Conservation (phyloP, 805 yeast genomes). For the Ogataea ganodermae region DNA sequence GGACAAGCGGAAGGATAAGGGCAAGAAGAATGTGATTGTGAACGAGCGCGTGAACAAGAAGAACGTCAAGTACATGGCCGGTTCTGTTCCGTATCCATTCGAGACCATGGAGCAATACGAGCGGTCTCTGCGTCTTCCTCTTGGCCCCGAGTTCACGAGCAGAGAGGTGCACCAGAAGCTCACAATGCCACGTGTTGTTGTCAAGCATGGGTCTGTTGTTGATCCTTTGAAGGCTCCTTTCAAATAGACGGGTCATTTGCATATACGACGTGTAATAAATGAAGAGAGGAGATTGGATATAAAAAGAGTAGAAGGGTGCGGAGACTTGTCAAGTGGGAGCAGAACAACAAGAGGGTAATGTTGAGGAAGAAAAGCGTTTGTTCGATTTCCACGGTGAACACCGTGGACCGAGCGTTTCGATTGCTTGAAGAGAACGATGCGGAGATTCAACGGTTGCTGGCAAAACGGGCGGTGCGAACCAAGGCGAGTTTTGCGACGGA, state of each 20-base stretch:
- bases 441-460: constrained; percentile 6
- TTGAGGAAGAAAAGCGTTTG: constrained; percentile 13
- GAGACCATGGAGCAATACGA: constrained; percentile 95
- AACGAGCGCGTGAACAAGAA: constrained; percentile 86
- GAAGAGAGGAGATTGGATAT: not conserved
- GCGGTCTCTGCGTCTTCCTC: constrained; percentile 89
- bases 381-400: constrained; percentile 16
- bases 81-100: constrained; percentile 92
- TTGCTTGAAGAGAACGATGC: constrained; percentile 14
- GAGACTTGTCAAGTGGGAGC: not conserved
- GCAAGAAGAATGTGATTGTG: constrained; percentile 78
- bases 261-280: constrained; percentile 5
- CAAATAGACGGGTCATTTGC: constrained; percentile 34
- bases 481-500: constrained; percentile 19
- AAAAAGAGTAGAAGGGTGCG: not conserved
- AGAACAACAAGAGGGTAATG: not conserved
- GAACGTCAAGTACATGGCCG: constrained; percentile 80
- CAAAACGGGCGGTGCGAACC: constrained; percentile 11
- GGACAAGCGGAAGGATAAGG: constrained; percentile 76
- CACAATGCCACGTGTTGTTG: constrained; percentile 85
- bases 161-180: constrained; percentile 82
- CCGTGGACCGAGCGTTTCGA: constrained; percentile 13
- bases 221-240: constrained; percentile 92
- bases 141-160: constrained; percentile 96
- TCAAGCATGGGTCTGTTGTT: constrained; percentile 85